Percentiles rank a stretch among this genome's conserved stretches.
Conservation (phyloP, 129 eudicot genomes). For the Flaveria trinervia region DNA sequence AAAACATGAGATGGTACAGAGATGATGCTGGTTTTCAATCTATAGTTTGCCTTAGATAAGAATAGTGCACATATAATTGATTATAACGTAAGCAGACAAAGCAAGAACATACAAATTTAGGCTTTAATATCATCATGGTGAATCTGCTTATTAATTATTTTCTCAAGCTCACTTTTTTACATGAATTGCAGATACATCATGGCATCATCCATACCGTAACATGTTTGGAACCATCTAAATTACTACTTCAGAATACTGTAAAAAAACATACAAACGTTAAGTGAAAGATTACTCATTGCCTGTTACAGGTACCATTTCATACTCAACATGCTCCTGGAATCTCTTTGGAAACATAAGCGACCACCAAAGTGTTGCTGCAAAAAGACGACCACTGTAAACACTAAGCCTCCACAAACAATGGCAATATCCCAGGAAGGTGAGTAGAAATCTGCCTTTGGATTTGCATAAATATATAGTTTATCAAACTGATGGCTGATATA, state of each 20-base stretch:
- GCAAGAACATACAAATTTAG: constrained; percentile 2
- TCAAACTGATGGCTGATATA: constrained; percentile 32
- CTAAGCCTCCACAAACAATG: constrained; percentile 49
- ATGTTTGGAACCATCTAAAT: neutral
- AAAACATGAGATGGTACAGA: neutral
- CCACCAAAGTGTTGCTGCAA: constrained; percentile 79
- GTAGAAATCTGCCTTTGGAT: constrained; percentile 51
- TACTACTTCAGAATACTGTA: neutral
- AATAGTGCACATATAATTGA: neutral
- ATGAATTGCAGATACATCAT: constrained; percentile 2
- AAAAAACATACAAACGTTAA: constrained; percentile 5
- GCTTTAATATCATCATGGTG: constrained; percentile 3
- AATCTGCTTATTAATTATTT: constrained; percentile 1
- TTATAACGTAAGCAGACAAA: neutral
- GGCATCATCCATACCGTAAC: neutral
- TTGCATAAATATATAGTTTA: constrained; percentile 51
- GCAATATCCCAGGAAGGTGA: constrained; percentile 60
- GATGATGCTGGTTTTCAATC: neutral
- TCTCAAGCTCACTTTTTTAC: neutral
- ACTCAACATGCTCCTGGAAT: constrained; percentile 45
- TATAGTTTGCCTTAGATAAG: neutral
- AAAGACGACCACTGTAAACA: constrained; percentile 46
- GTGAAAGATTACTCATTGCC: constrained; percentile 20
- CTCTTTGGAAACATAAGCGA: constrained; percentile 45
- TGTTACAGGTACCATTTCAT: constrained; percentile 52